Base-by-base conservation (phyloP, 176 grass and related monocot species). In the Cenchrus fungigraminus region DNA sequence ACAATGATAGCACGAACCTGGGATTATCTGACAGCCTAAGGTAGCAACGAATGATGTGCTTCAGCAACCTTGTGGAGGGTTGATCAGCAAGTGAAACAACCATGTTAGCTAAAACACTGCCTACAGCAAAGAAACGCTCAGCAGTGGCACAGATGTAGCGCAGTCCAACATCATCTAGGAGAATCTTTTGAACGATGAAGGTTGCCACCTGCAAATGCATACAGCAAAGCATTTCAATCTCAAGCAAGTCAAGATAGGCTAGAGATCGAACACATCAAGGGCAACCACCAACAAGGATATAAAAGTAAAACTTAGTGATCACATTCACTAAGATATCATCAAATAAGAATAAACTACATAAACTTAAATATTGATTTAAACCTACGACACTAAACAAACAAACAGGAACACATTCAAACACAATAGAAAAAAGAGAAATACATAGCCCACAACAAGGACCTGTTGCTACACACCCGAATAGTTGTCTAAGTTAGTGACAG, bases 151-250 rank as follows among this genome's bases (percentile, higher is more conserved):
- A 98, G 15, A 99, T 95, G 69, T 99, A 96, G 44, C 88, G 90
- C 87, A 99, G 82, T 43, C 97, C 97, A 81, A 99, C 90, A 73
- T 99, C 97, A 86, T 99, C 97, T 54, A 99, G 86, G 28, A 96
- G 88, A 86, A 99, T 99, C 82, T 99, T 96, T 83, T 99, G 97
- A 28, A 99, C 97, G 77, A 99, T 99, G 79, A 99, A 99, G 61
- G 97, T 99, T n/a, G 97, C 97, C 46, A 99, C 97, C 97, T 99
- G 82, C 61, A 80, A 79, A 71, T 22, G 44, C 45, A 50, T 64
- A 68, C 40, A 74, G 17, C 49, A 54, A 54, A 74, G 12, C 14
- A 0, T 74, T 74, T 74, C 49, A 74, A 28, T 54, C 25, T 28
- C 49, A 74, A 74, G 28, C 49, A 74, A 74, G 28, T 12, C 19